phyloP scores from a whole-genome alignment of 352 stramenopile species.

The Phytophthora ramorum region DNA sequence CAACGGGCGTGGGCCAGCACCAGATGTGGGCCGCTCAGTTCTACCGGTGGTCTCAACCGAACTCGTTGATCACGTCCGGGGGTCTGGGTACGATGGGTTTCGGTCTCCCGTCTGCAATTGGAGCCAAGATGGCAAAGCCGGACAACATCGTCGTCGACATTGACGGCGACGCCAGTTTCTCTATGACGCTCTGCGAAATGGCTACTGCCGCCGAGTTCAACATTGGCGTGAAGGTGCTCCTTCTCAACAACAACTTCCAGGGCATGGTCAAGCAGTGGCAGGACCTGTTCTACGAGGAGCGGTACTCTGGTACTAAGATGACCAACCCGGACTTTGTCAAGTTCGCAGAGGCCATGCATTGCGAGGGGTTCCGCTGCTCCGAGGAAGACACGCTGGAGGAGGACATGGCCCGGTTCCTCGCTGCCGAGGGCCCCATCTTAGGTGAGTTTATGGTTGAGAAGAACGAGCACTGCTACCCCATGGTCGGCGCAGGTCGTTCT shows the following conservation, averaged over 20 bases:
- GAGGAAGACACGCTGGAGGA: conserved; percentile 90
- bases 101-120: conserved; percentile 93
- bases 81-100: conserved; percentile 97
- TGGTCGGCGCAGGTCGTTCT: conserved; percentile 92
- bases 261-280: conserved; percentile 99
- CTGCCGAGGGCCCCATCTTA: conserved; percentile 93
- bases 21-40: conserved; percentile 98
- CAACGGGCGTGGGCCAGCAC: conserved; percentile 96
- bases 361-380: conserved; percentile 91
- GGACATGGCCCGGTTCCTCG: conserved; percentile 94
- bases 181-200: conserved; percentile 97
- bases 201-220: conserved; percentile 95
- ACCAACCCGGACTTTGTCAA: conserved; percentile 95
- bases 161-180: conserved; percentile 96
- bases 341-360: conserved; percentile 94
- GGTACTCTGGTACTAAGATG: conserved; percentile 91
- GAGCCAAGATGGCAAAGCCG: conserved; percentile 93
- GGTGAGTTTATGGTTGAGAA: conserved; percentile 96
- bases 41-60: conserved; percentile 95
- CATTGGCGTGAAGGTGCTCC: conserved; percentile 95
- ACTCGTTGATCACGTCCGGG: conserved; percentile 94
- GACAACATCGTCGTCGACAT: conserved; percentile 91
- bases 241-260: conserved; percentile 97
- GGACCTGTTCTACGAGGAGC: conserved; percentile 96
- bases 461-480: conserved; percentile 95